Evolutionary conservation across 1,284 basidiomycete species (phyloP), one percentile per base, ranked within the genome.

Genomic region (Cryptococcus sp.): DNA sequence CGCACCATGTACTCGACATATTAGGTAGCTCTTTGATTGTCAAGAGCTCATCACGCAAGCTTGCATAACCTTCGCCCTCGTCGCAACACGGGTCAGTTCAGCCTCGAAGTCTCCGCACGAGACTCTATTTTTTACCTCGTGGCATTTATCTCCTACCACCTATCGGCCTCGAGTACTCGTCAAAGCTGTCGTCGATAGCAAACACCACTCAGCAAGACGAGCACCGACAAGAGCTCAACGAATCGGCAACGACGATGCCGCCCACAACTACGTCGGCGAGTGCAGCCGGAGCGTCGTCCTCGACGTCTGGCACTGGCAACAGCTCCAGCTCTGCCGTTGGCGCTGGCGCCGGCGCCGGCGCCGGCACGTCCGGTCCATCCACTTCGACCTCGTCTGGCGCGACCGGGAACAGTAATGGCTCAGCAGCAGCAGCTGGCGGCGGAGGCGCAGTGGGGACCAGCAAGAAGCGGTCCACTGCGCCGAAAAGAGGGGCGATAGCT

Each of bases 401-500:
- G 13, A n/a, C n/a, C 17, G 27, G 45, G 11, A 47, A n/a, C 22
- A 10, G 5, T 13, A 27, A 15, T n/a, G 19, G 22, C 45, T 27
- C 45, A 22, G 19, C 45, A 47, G 45, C 22, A 27, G 15, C 35
- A 30, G 19, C 50, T 39, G 17, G 22, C 50, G 5, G 35, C 27
- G 30, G 30, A 35, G 30, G 30, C 16, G 35, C 49, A 19, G 43
- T 47, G 13, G 54, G 22, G 25, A 25, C 25, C 17, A 55, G 59
- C 38, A 61, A 56, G 54, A 65, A 65, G 46, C 57, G 66, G 5
- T 55, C 61, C 3, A 41, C 52, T 5, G 58, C 60, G 15, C 62
- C 63, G 5, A 67, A 66, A 38, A 20, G 68, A 54, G 66, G 66
- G 7, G 66, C 66, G n/a, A 67, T 68, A 43, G 66, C 68, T 19